Conservation (phyloP, 371 early-diverging fungal species). For the Phascolomyces articulosus region DNA sequence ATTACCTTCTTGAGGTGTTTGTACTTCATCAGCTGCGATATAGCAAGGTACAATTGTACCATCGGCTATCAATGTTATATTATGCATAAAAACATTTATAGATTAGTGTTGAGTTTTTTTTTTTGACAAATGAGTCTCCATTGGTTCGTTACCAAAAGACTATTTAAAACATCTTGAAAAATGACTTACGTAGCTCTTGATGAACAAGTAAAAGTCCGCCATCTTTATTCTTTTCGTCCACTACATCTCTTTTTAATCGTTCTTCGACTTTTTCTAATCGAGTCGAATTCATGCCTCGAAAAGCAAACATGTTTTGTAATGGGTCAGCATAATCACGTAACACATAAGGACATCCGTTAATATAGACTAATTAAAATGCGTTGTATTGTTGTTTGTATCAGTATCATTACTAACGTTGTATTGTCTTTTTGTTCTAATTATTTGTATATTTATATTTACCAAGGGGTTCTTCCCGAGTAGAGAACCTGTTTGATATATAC, state of each 20-base stretch:
- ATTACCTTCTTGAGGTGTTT: constrained; percentile 65
- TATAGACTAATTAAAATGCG: constrained; percentile 37
- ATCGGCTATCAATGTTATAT: constrained; percentile 32
- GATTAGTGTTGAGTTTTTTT: neutral
- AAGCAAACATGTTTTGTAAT: constrained; percentile 67
- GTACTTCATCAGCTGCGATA: constrained; percentile 64
- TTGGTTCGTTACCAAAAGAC: no score
- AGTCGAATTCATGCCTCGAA: constrained; percentile 64
- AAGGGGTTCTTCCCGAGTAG: constrained; percentile 77
- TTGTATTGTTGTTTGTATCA: neutral
- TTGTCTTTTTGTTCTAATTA: neutral
- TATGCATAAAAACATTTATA: neutral
- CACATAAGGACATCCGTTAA: constrained; percentile 71
- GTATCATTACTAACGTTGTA: no score
- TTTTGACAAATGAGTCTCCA: no score
- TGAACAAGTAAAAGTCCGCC: constrained; percentile 70
- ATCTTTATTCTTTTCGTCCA: constrained; percentile 56
- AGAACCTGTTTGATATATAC: constrained; percentile 55
- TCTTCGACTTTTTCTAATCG: constrained; percentile 76
- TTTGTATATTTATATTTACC: constrained; percentile 19
- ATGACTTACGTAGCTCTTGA: constrained; percentile 58
- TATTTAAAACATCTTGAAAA: no score
- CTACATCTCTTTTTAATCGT: constrained; percentile 68
- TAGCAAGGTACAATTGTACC: constrained; percentile 66
- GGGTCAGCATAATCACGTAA: constrained; percentile 67